Evolutionary conservation across 805 yeast genomes (phyloP).

Genomic region (Candida nemodendra): DNA sequence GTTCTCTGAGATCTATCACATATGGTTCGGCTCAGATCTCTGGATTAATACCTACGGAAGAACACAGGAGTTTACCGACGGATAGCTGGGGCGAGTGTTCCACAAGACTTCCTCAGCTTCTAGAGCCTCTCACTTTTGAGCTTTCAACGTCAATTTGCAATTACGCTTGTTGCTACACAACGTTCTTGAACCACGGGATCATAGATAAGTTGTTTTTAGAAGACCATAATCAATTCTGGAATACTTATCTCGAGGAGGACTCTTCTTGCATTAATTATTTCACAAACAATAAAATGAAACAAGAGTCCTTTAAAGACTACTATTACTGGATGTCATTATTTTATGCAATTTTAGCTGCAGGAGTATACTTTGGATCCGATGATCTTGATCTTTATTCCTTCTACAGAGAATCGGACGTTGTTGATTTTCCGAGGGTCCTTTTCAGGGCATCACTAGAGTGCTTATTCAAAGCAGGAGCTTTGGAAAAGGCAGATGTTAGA

Average conservation of each 20-base stretch:
- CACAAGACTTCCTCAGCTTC: too few relatives aligned
- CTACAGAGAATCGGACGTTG: slow-evolving; percentile 11
- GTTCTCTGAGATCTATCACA: slow-evolving; percentile 23
- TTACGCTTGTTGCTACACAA: slow-evolving; percentile 24
- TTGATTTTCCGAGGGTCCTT: slow-evolving; percentile 18
- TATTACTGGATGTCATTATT: slow-evolving; percentile 28
- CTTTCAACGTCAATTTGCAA: slow-evolving; percentile 20
- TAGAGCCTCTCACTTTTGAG: too few relatives aligned
- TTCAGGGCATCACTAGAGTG: slow-evolving; percentile 25
- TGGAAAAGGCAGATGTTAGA: slow-evolving; percentile 25
- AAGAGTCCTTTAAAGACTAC: slow-evolving; percentile 17
- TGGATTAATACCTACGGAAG: slow-evolving; percentile 20
- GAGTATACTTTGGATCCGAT: slow-evolving; percentile 24
- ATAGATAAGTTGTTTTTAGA: slow-evolving; percentile 20
- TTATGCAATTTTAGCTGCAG: slow-evolving; percentile 23
- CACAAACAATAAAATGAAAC: slow-evolving; percentile 10
- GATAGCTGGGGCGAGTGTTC: slow-evolving; percentile 12
- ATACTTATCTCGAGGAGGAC: slow-evolving; percentile 10
- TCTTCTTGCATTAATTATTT: slow-evolving; percentile 11
- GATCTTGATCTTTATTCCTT: slow-evolving; percentile 10
- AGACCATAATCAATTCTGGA: slow-evolving; percentile 25
- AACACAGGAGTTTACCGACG: slow-evolving; percentile 4
- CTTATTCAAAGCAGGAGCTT: slow-evolving; percentile 21
- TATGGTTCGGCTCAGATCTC: slow-evolving; percentile 22
- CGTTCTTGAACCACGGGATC: slow-evolving; percentile 25